Evolutionary conservation across 1,284 basidiomycete genomes (phyloP).

Genomic region (Trichosporon asahii): DNA sequence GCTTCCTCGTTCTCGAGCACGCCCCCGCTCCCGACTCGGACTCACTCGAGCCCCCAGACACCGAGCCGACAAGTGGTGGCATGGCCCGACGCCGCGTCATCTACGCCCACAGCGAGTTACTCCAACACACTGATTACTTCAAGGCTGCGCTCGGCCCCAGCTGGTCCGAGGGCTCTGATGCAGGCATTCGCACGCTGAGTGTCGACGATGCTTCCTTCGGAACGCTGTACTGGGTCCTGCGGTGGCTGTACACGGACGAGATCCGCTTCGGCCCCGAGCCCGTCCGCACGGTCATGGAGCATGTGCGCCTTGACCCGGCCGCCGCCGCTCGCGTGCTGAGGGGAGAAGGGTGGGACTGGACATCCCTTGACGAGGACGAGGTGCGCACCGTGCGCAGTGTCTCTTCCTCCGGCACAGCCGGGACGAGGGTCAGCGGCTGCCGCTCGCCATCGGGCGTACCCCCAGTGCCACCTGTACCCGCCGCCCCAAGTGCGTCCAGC

Average conservation of each 20-base stretch:
- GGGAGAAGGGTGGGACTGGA: conserved; percentile 23
- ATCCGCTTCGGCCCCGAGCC: conserved; percentile 54
- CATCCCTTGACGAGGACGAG: conserved; percentile 13
- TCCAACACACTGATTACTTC: conserved; percentile 72
- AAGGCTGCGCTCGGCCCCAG: conserved; percentile 70
- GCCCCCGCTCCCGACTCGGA: not conserved
- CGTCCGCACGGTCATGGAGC: conserved; percentile 32
- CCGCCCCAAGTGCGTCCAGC: not conserved
- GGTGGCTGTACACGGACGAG: conserved; percentile 65
- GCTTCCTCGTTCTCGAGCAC: conserved; percentile 66
- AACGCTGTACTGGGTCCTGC: conserved; percentile 74
- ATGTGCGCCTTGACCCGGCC: conserved; percentile 26
- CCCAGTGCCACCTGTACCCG: not conserved
- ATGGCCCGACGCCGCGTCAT: conserved; percentile 54
- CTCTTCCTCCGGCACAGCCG: conserved; percentile 21
- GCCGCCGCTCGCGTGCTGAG: conserved; percentile 17
- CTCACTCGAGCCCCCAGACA: not conserved
- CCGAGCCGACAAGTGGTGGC: not conserved
- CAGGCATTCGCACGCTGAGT: conserved; percentile 55
- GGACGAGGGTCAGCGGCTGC: not conserved
- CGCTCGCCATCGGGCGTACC: conserved; percentile 2
- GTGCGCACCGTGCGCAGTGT: conserved; percentile 28
- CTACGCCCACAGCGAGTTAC: conserved; percentile 75
- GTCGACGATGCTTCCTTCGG: conserved; percentile 79
- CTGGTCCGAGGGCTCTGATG: conserved; percentile 60